phyloP scores from a whole-genome alignment of 805 yeast species.

The Candida pini region DNA sequence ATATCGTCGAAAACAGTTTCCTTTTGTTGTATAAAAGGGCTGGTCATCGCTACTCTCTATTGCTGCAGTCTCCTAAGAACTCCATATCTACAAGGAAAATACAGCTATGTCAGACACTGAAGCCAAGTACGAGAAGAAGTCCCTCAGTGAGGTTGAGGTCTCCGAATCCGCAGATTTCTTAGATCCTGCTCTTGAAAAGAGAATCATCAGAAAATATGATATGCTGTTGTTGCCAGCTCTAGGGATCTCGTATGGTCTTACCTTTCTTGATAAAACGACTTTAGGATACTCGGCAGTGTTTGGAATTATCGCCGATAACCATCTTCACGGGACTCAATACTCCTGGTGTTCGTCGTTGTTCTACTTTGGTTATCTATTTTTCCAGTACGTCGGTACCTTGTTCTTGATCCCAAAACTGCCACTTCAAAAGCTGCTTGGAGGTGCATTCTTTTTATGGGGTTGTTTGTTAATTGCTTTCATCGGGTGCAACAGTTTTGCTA shows the following conservation, averaged over 20 bases:
- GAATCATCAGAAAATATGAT: conserved; percentile 36
- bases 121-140: conserved; percentile 1
- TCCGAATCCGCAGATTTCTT: conserved; percentile 2
- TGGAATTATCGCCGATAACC: conserved; percentile 44
- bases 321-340: conserved; percentile 36
- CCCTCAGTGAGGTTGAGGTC: neutral
- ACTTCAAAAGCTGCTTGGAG: conserved; percentile 42
- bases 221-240: conserved; percentile 42
- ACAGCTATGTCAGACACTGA: conserved; percentile 5
- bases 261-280: conserved; percentile 52
- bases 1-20: no score
- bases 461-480: conserved; percentile 44
- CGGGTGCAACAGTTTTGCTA: conserved; percentile 33
- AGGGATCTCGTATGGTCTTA: conserved; percentile 43
- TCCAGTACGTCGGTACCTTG: conserved; percentile 46
- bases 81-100: neutral
- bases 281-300: conserved; percentile 48
- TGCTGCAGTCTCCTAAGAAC: neutral
- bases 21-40: no score
- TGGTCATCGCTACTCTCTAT: neutral
- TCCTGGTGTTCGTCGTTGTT: conserved; percentile 29
- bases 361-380: conserved; percentile 51
- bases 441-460: conserved; percentile 56
- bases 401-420: conserved; percentile 47
- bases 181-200: conserved; percentile 8